Evolutionary conservation across 176 grass and related monocot genomes (phyloP), one percentile per base, ranked within the genome.

Genomic region (Saccharum spontaneum): DNA sequence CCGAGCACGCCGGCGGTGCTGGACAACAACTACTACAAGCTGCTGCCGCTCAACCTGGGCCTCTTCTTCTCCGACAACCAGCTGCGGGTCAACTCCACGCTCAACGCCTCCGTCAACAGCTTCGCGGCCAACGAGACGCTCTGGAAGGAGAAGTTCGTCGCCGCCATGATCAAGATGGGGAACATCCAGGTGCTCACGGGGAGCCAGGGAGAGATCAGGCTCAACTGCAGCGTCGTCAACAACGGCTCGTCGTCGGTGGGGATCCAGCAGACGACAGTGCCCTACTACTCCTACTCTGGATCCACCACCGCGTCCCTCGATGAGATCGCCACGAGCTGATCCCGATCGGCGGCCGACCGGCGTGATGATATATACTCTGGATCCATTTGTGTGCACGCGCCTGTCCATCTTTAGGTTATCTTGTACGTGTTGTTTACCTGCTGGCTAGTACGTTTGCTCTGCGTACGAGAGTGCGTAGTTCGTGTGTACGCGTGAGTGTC

Each of bases 11-110:
- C 88, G 39, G 22, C 83, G 49, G 71, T 81, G 66, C 64, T 89
- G 62, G 88, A 89, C 88, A 89, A 85, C 88, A 89, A 85, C 77
- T 89, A 85, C 77, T 89, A 89, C 82, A 89, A 80, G 76, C 70
- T 84, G 82, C 82, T 89, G 61, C 77, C 60, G 62, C 70, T 89
- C 0, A 74, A 80, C 69, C 38, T 88, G 71, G 78, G 87, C 1
- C 82, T 89, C 75, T 76, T 89, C 82, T 81, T 85, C 82, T 89
- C 87, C 45, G 83, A 82, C 87, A 80, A 89, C 77, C 82, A 85
- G 77, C 76, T 89, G 77, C 76, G 77, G 0, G 61, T 70, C 20
- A 83, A 83, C 80, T 36, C 74, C 33, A 83, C 86, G 80, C 86
- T 83, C 36, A 73, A 78, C 54, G 55, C 80, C 0, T 77, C 54